phyloP scores from a whole-genome alignment of 1,284 basidiomycete species.

The Cryptococcus sp. region DNA sequence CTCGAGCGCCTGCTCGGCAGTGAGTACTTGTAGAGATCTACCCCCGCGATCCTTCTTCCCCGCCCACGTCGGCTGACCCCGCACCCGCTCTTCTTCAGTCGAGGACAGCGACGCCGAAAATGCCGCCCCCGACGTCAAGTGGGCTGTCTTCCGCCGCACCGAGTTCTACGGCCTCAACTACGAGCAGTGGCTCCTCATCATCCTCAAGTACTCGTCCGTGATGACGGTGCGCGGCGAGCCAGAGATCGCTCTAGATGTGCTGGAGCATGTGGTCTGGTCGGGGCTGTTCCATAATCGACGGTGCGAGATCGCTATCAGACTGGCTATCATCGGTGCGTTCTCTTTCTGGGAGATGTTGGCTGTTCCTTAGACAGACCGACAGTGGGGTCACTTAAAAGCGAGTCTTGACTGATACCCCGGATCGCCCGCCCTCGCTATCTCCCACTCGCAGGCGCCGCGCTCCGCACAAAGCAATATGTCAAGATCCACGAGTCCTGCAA shows the following conservation, averaged over 20 bases:
- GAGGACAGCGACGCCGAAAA: constrained; percentile 33
- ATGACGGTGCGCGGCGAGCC: constrained; percentile 62
- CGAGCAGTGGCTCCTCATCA: constrained; percentile 77
- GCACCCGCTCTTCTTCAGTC: constrained; percentile 16
- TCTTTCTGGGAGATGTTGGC: background rate
- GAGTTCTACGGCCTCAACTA: constrained; percentile 77
- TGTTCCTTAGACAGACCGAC: too few species aligned
- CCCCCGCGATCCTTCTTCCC: background rate
- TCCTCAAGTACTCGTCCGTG: constrained; percentile 84
- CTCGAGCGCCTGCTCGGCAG: constrained; percentile 43
- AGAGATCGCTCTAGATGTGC: constrained; percentile 69
- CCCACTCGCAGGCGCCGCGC: too few species aligned
- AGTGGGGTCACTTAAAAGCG: too few species aligned
- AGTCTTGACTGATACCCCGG: too few species aligned
- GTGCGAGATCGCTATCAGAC: constrained; percentile 65
- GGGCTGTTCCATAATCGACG: constrained; percentile 67
- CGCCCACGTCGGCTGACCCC: background rate
- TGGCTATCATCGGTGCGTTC: constrained; percentile 66
- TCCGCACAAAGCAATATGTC: constrained; percentile 58
- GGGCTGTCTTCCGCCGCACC: constrained; percentile 32
- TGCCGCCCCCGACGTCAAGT: constrained; percentile 7
- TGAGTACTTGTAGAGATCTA: too few species aligned
- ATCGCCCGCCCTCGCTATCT: too few species aligned
- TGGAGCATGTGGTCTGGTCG: constrained; percentile 73
- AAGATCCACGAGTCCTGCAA: constrained; percentile 59